Evolutionary conservation across 441 rosid species (phyloP).

Genomic region (Populus hybrid): DNA sequence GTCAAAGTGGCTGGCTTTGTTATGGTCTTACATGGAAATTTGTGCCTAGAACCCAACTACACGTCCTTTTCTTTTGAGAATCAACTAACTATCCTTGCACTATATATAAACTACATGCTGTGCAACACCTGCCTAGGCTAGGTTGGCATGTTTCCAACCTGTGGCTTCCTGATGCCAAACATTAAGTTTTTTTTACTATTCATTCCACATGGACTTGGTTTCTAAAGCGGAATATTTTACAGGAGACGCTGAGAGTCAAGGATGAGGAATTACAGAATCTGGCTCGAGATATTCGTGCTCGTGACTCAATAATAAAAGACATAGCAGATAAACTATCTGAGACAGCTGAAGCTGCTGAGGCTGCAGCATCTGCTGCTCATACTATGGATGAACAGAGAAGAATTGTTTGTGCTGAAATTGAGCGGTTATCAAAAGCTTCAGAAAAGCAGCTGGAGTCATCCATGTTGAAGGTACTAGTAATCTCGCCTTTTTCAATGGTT

Average conservation of each 20-base stretch:
- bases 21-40: background rate
- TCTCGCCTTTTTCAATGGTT: constrained; percentile 1
- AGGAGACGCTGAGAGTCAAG: constrained; percentile 95
- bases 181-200: background rate
- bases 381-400: constrained; percentile 91
- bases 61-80: background rate
- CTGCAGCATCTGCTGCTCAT: constrained; percentile 92
- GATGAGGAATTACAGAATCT: constrained; percentile 94
- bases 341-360: constrained; percentile 99
- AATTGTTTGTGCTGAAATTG: constrained; percentile 68
- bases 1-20: background rate
- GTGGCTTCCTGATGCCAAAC: background rate
- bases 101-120: background rate
- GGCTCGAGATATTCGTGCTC: constrained; percentile 87
- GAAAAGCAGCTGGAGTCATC: constrained; percentile 54
- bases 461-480: constrained; percentile 48
- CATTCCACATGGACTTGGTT: constrained; percentile 16
- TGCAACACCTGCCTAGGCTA: background rate
- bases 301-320: constrained; percentile 83
- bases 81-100: background rate
- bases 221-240: constrained; percentile 19
- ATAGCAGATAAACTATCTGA: constrained; percentile 94
- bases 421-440: constrained; percentile 53
- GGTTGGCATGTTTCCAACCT: constrained; percentile 9
- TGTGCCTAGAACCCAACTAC: background rate